Evolutionary conservation across 306 rosid genomes (phyloP), one percentile per base, ranked within the genome.

Genomic region (Adenanthera pavonina): DNA sequence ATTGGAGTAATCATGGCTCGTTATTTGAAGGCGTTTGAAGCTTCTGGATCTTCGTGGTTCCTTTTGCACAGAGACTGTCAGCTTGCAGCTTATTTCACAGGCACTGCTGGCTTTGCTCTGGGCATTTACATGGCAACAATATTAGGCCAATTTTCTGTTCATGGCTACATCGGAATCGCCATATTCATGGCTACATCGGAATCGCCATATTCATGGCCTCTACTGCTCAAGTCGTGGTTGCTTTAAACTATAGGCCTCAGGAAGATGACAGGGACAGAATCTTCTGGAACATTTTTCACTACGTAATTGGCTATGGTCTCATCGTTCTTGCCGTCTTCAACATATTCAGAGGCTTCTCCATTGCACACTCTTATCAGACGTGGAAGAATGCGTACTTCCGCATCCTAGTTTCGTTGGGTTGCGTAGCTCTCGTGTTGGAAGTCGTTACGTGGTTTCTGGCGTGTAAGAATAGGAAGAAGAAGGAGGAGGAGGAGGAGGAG

Each of bases 141-240:
- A 41, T 3, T 25, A 25, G 30, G 30, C 75, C 7, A 25, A 2
- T 56, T n/a, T n/a, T 53, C 80, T 0, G 11, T 75, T 54, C 70
- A 75, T 7, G 52, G 61, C 30, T 81, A 69, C 52, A 57, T 83
- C 62, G 92, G 91, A 15, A 53, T 74, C 25, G 20, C 84, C 10
- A 25, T 85, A 0, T 12, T 59, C 2, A 19, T 48, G 48, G 41
- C 65, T 1, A n/a, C 52, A 57, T 83, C 62, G 92, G 91, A 15
- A 53, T 74, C 25, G 20, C 84, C 10, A 25, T 85, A 0, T 12
- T 59, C 2, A 19, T 48, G 48, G 41, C 65, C 0, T 48, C 78
- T 17, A 46, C 49, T 1, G 15, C 19, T 8, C 84, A 85, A 78
- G 49, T 85, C 7, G 7, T 3, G 10, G 19, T 74, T 51, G 81